Evolutionary conservation across 2,329 filamentous ascomycete genomes (phyloP).

Genomic region (Bipolaris sorokiniana): DNA sequence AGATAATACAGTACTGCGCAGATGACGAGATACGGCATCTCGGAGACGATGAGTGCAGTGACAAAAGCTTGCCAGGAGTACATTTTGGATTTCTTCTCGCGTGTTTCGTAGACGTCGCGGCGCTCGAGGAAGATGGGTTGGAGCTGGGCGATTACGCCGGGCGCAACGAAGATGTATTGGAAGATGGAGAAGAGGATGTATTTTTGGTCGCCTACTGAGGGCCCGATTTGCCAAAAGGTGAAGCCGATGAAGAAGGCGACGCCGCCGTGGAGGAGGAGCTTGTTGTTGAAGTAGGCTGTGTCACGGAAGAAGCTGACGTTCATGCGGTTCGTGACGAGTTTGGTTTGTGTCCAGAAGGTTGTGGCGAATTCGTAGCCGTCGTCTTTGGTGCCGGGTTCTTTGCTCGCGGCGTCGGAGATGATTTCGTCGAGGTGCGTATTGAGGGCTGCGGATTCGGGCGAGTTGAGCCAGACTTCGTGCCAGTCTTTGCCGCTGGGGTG

Average conservation of each 20-base stretch:
- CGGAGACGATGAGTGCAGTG: constrained; percentile 70
- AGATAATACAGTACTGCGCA: constrained; percentile 67
- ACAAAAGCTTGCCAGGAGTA: constrained; percentile 78
- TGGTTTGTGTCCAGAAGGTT: constrained; percentile 32
- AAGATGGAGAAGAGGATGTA: constrained; percentile 57
- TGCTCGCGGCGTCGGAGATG: constrained; percentile 48
- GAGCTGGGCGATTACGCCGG: constrained; percentile 50
- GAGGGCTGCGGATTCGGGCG: constrained; percentile 42
- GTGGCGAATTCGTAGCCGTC: constrained; percentile 48
- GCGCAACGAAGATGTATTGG: constrained; percentile 53
- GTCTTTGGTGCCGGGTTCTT: constrained; percentile 46
- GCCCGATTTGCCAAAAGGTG: constrained; percentile 36
- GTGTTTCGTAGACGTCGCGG: constrained; percentile 61
- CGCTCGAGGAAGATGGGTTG: constrained; percentile 54
- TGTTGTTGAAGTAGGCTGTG: constrained; percentile 37
- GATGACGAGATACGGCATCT: constrained; percentile 69
- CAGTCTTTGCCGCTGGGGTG: constrained; percentile 48
- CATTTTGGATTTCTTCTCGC: constrained; percentile 68
- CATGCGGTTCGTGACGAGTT: constrained; percentile 29
- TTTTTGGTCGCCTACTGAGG: constrained; percentile 48
- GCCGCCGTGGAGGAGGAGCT: constrained; percentile 32
- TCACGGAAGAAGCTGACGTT: constrained; percentile 35
- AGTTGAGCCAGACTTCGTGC: constrained; percentile 49
- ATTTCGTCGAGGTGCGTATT: constrained; percentile 47
- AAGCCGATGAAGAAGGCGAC: constrained; percentile 37